Evolutionary conservation across 768 basidiomycete genomes (phyloP), one percentile per base, ranked within the genome.

Genomic region (Psilocybe sp.): DNA sequence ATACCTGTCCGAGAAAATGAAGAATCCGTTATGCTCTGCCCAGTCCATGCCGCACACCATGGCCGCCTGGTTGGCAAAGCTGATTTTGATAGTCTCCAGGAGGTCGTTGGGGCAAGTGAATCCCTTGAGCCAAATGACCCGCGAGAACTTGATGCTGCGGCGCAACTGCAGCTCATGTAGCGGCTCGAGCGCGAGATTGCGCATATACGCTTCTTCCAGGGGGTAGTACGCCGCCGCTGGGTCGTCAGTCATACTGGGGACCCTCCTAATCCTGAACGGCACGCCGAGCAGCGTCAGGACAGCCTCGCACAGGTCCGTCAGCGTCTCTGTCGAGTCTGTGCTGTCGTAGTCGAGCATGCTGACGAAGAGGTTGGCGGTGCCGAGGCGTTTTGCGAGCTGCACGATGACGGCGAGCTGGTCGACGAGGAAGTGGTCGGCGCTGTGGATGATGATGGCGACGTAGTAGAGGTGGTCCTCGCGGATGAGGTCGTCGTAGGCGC

Each of bases 41-140:
- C 97, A 99, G 63, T 99, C 97, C 96, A 98, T 98, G n/a, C 95
- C 96, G 63, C 97, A 98, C 1, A 98, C 93, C 92, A 99, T 92
- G 0, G 94, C 92, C 2, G 97, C 97, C 57, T 94, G 83, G 63
- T 98, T 99, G 31, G 80, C 79, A 57, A 88, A 78, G 64, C 89
- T 92, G 53, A 98, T 87, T 55, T 94, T 85, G 64, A 98, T 84
- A 18, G 90, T 96, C 69, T 99, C 97, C 45, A 99, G 74, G 42
- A 99, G 94, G 65, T 99, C 97, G 61, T 93, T 96, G 2, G 97
- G 97, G 64, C 97, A 99, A 0, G 97, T 98, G 66, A 99, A 99
- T 0, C 97, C 97, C 63, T 98, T 99, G 53, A 98, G 77, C 97
- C 97, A 99, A 40, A 99, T 81, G 34, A 98, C 97, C 9, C 93